Evolutionary conservation across 495 filamentous ascomycete species (phyloP), one percentile per base, ranked within the genome.

Genomic region (Sphaerosporella brunnea): DNA sequence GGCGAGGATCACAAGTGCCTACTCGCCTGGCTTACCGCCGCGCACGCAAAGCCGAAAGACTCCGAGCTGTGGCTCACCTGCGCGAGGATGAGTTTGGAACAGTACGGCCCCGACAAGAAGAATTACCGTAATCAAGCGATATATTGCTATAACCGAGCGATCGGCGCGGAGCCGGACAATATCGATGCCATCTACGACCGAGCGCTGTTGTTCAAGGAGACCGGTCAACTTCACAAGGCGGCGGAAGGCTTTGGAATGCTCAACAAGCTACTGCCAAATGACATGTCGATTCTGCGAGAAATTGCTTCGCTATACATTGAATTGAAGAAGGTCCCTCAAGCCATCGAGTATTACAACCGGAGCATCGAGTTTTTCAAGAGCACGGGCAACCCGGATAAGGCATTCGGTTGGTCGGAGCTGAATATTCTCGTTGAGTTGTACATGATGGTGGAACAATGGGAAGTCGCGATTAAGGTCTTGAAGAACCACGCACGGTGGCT

Each of bases 361-460:
- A 58, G 50, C 36, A 65, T 62, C 18, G 63, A 58, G 18, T 51
- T 50, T 36, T 61, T 62, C 23, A 58, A 50, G 32, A 52, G 43
- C 11, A 57, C 50, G 9, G 58, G 58, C 21, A 60, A 60, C 19
- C 46, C 45, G 4, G 58, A 51, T 23, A 53, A 55, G 48, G 48
- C 37, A 2, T 78, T 92, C 53, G 74, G 75, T 24, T 96, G 86
- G 85, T 76, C 77, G 23, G 82, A 94, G 58, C 62, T 88, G 26
- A 80, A 85, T 53, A 79, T 86, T 43, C 93, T 86, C 51, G 70
- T 80, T 21, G 85, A 93, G 54, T 69, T 96, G 19, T 79, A 83
- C 52, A 69, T 71, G 10, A 74, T 76, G 39, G 56, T 74, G 5
- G 69, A 70, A 43, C 67, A 71, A 47, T 78, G 74, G 57, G 63